phyloP scores from a whole-genome alignment of 306 rosid genomes.

The Ochetophila trinervis region DNA sequence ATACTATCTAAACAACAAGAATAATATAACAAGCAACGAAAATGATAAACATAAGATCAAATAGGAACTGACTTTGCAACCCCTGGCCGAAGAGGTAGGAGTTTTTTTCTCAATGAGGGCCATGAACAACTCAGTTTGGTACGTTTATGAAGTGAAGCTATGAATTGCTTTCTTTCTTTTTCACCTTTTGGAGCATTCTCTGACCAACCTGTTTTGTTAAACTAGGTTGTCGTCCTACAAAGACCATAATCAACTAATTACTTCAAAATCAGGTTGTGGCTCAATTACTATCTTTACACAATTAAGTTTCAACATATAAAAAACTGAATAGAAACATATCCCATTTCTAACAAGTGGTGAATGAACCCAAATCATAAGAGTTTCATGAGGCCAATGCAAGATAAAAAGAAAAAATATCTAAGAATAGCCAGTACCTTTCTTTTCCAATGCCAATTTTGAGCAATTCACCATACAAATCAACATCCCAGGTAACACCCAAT shows the following conservation, averaged over 20 bases:
- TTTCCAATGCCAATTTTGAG: slow-evolving; percentile 99
- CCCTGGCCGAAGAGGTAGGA: slow-evolving; percentile 95
- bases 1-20: too few species aligned
- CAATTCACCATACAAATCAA: slow-evolving; percentile 87
- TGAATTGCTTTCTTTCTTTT: slow-evolving; percentile 68
- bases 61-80: slow-evolving; percentile 84
- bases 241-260: too few species aligned
- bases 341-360: neutral
- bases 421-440: slow-evolving; percentile 79
- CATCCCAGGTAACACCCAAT: slow-evolving; percentile 91
- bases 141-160: slow-evolving; percentile 91
- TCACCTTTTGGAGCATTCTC: too few species aligned
- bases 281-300: too few species aligned
- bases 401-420: too few species aligned
- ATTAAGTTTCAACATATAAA: too few species aligned
- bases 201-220: too few species aligned
- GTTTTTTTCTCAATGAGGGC: slow-evolving; percentile 85
- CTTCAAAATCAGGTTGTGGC: too few species aligned
- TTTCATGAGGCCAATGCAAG: too few species aligned
- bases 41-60: slow-evolving; percentile 29
- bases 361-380: too few species aligned
- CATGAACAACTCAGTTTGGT: slow-evolving; percentile 94
- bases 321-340: neutral
- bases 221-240: too few species aligned
- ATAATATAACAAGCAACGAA: neutral